phyloP scores from a whole-genome alignment of 148 eudicot species.

The Nepenthes mirabilis region DNA sequence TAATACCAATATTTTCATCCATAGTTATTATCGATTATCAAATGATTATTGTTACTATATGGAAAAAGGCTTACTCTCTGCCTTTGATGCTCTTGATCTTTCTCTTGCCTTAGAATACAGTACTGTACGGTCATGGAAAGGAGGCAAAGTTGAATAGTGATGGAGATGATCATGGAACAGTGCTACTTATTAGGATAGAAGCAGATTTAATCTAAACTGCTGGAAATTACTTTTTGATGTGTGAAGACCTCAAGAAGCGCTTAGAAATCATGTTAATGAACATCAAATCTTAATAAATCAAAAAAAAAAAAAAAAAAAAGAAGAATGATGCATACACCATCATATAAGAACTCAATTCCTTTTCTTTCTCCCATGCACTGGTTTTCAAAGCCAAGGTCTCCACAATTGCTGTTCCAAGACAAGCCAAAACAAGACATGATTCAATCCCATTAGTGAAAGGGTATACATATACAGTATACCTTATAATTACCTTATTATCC shows the following conservation, averaged over 20 bases:
- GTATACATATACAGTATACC: not conserved
- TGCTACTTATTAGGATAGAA: too few relatives aligned
- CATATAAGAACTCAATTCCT: conserved; percentile 51
- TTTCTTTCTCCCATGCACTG: conserved; percentile 53
- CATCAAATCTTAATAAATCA: not conserved
- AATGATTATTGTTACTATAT: too few relatives aligned
- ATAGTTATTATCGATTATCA: too few relatives aligned
- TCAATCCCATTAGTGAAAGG: not conserved
- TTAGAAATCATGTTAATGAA: not conserved
- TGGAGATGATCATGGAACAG: too few relatives aligned
- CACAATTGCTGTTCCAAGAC: conserved; percentile 49
- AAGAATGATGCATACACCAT: conserved; percentile 39
- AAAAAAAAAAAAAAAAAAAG: not conserved
- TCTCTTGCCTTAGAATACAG: conserved; percentile 45
- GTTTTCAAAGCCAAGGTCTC: conserved; percentile 46
- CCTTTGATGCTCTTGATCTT: conserved; percentile 65
- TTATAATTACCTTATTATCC: not conserved
- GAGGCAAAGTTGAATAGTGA: conserved; percentile 34
- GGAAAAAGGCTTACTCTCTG: conserved; percentile 38
- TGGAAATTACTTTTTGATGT: too few relatives aligned
- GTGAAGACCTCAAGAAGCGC: too few relatives aligned
- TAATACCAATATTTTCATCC: too few relatives aligned
- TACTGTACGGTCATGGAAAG: conserved; percentile 66
- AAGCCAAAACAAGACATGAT: not conserved
- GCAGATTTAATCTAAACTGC: too few relatives aligned